Evolutionary conservation across 805 yeast genomes (phyloP).

Genomic region (Hanseniaspora meyeri): DNA sequence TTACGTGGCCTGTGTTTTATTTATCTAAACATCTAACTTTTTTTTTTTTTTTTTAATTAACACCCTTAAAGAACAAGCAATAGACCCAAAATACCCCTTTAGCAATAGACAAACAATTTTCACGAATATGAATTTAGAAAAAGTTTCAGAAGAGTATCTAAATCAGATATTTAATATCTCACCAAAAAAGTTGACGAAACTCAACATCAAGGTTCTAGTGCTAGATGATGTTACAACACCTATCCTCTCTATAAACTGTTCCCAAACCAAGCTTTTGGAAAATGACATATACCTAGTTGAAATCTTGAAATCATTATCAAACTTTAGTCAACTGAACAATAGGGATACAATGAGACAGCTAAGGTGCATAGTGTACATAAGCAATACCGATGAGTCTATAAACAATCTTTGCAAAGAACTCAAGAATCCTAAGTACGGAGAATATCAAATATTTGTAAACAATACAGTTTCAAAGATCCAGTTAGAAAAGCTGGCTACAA

Average conservation of each 20-base stretch:
- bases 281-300: slow-evolving; percentile 80
- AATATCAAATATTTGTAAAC: slow-evolving; percentile 66
- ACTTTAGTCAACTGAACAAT: slow-evolving; percentile 2
- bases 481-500: slow-evolving; percentile 76
- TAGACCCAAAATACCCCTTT: no score
- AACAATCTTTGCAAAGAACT: slow-evolving; percentile 53
- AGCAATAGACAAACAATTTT: no score
- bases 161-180: slow-evolving; percentile 29
- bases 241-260: slow-evolving; percentile 74
- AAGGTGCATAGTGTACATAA: slow-evolving; percentile 65
- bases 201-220: slow-evolving; percentile 55
- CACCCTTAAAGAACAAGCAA: no score
- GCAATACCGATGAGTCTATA: slow-evolving; percentile 59
- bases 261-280: slow-evolving; percentile 72
- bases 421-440: slow-evolving; percentile 62
- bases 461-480: slow-evolving; percentile 64
- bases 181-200: slow-evolving; percentile 15
- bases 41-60: background rate
- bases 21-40: no score
- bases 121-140: slow-evolving; percentile 35
- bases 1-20: no score
- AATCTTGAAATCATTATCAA: slow-evolving; percentile 41
- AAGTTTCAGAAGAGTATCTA: slow-evolving; percentile 36
- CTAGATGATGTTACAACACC: slow-evolving; percentile 72
- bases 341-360: slow-evolving; percentile 68